A percentile compares a stretch with the other conserved stretches of the same genome.
Evolutionary conservation across 768 basidiomycete genomes (phyloP).

Genomic region (Baorangia bicolor): DNA sequence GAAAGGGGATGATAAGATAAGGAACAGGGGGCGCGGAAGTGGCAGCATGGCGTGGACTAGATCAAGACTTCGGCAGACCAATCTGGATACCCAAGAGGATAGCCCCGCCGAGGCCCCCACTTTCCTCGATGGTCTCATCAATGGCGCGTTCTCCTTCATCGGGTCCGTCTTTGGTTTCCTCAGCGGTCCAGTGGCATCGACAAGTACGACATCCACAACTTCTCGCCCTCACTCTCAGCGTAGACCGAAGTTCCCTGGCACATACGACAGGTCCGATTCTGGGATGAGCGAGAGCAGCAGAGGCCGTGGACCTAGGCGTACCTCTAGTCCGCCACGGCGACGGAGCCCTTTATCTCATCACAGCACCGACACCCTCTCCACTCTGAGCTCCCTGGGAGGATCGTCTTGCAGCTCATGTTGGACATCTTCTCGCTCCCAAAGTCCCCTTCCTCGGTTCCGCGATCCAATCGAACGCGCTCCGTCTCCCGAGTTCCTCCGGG

Average conservation of each 20-base stretch:
- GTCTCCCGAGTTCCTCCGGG: constrained; percentile 32
- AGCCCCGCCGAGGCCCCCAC: neutral
- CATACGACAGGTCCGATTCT: constrained; percentile 21
- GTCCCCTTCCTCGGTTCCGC: constrained; percentile 23
- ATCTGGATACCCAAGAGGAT: neutral
- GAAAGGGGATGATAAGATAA: constrained; percentile 23
- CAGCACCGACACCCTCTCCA: constrained; percentile 41
- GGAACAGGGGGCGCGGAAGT: constrained; percentile 3
- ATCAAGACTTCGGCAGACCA: constrained; percentile 14
- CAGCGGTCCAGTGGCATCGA: neutral
- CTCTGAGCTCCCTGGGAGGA: constrained; percentile 47
- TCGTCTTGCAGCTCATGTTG: constrained; percentile 39
- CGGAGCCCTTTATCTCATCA: constrained; percentile 20
- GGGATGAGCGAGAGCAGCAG: neutral
- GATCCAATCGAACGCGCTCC: constrained; percentile 30
- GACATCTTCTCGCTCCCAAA: constrained; percentile 23
- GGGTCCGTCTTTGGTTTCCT: constrained; percentile 13
- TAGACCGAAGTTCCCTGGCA: constrained; percentile 16
- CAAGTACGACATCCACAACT: neutral
- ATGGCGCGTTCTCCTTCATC: constrained; percentile 18
- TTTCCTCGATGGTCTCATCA: constrained; percentile 21
- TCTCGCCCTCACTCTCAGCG: neutral
- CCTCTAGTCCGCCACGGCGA: neutral
- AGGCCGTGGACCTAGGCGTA: constrained; percentile 3
- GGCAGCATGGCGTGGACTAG: constrained; percentile 10